Evolutionary conservation across 2,329 filamentous ascomycete genomes (phyloP), one percentile per base, ranked within the genome.

Genomic region (Chaetomium sp.): DNA sequence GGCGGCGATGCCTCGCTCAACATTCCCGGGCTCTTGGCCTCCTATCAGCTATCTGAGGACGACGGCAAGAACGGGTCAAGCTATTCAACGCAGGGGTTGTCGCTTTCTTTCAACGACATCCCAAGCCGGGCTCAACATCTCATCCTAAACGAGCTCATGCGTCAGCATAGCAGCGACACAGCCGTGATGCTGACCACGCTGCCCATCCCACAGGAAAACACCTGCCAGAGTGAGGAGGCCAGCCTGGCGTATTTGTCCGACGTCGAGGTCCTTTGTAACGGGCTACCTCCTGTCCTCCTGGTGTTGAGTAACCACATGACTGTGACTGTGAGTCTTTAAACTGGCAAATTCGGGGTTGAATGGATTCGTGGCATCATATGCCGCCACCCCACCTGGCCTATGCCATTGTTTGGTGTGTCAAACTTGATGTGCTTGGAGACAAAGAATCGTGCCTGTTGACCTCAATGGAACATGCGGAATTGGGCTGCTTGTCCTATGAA

Each of bases 291-390:
- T 0, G 86, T 87, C 54, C 75, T 96, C 71, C 79, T 96, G 75
- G 90, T 96, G 47, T 84, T 96, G 77, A 93, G 90, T 76, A 96
- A 96, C 76, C 92, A 88, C 72, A 93, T 96, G 90, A 96, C 91
- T 19, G 92, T 96, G 55, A 96, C 90, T 7, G 90, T 90, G 72
- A 90, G 88, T 74, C 76, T 92, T 67, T 91, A 72, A 72, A 70
- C 1, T 47, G 21, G 47, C 25, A 29, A 27, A 35, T 29, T 33
- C n/a, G 8, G 12, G 54, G n/a, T 27, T 55, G 56, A 42, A 62
- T 33, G 57, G 51, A 65, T 60, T 54, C 27, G 55, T 58, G 47
- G 42, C 13, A 38, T 59, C 54, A 51, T 23, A 45, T 4, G 19
- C 38, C 35, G 42, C 42, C 60, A 49, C n/a, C 4, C 23, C 29